phyloP scores from a whole-genome alignment of 1,284 basidiomycete genomes.

The Papiliotrema laurentii region DNA sequence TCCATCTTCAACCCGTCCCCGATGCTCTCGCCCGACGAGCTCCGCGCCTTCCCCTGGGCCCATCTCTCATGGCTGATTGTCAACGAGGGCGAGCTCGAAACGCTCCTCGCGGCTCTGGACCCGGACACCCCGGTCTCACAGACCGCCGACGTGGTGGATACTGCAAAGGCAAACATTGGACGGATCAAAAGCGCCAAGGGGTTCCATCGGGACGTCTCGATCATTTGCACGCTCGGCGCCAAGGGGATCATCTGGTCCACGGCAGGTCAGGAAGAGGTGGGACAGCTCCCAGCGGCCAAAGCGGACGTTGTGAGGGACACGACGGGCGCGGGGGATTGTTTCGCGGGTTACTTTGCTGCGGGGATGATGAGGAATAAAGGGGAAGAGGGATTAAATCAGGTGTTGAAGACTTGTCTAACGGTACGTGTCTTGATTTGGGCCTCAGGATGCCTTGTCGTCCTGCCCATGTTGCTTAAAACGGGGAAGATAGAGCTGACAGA shows the following conservation, averaged over 20 bases:
- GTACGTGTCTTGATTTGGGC: conserved; percentile 18
- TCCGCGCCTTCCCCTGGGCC: conserved; percentile 51
- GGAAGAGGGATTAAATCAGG: conserved; percentile 22
- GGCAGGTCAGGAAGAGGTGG: conserved; percentile 6
- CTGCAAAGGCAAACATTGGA: not conserved
- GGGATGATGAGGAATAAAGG: conserved; percentile 33
- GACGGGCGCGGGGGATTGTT: conserved; percentile 49
- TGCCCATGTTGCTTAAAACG: not conserved
- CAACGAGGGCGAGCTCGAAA: conserved; percentile 53
- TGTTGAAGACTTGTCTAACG: conserved; percentile 31
- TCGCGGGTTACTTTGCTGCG: conserved; percentile 46
- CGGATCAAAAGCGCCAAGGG: conserved; percentile 11
- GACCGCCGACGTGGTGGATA: not conserved
- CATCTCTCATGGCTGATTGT: conserved; percentile 53
- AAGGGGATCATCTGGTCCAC: conserved; percentile 36
- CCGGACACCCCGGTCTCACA: not conserved
- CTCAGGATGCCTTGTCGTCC: too few species aligned
- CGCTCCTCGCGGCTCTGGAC: conserved; percentile 23
- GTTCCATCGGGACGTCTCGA: conserved; percentile 14
- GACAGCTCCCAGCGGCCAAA: conserved; percentile 33
- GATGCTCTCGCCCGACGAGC: conserved; percentile 49
- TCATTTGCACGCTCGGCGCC: conserved; percentile 42
- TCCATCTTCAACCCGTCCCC: conserved; percentile 57
- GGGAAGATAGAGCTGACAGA: not conserved
- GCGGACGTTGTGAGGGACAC: conserved; percentile 40